phyloP scores from a whole-genome alignment of 1,139 yeast genomes.

The Geotrichum bryndzae region DNA sequence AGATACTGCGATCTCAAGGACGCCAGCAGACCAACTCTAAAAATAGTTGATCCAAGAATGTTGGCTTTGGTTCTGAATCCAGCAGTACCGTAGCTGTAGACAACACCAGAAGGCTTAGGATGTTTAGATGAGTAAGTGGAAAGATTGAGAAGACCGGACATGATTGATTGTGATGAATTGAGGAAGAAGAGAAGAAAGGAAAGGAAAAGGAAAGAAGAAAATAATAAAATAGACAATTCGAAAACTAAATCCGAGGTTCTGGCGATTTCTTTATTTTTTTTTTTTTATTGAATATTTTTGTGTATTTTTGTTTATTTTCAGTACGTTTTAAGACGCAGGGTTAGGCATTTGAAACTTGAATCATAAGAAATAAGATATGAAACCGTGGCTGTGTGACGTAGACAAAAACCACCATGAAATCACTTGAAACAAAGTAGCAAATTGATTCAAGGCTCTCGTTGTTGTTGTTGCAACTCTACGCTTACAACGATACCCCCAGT shows the following conservation, averaged over 20 bases:
- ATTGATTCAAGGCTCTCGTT: no score
- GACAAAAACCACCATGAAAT: background rate
- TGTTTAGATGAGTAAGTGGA: conserved; percentile 28
- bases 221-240: background rate
- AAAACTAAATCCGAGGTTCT: background rate
- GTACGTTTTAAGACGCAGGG: background rate
- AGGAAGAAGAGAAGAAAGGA: background rate
- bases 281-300: no score
- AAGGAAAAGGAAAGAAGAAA: background rate
- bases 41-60: conserved; percentile 73
- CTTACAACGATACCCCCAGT: no score
- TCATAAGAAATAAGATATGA: no score
- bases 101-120: conserved; percentile 44
- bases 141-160: conserved; percentile 11
- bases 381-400: background rate
- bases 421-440: no score
- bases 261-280: background rate
- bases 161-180: background rate
- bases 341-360: background rate
- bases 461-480: no score
- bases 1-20: conserved; percentile 68
- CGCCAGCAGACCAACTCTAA: conserved; percentile 79
- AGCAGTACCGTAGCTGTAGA: conserved; percentile 83
- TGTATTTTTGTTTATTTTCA: background rate
- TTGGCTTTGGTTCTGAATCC: conserved; percentile 83